These are phyloP conservation scores for Andrographis paniculata DNA, from an alignment of 305 asterid species.

Conservation along the genomic window DNA sequence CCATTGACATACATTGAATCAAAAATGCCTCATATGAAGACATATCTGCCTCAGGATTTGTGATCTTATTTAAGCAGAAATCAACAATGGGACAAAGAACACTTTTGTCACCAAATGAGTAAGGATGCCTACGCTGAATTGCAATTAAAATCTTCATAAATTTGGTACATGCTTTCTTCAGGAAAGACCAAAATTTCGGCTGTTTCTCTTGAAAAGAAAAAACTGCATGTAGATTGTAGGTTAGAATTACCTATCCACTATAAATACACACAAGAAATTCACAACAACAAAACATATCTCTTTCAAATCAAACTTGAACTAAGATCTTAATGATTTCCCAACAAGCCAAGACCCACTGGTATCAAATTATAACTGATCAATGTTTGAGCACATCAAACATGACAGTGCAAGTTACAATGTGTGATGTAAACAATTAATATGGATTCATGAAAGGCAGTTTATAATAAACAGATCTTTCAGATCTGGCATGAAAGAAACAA, in stretches of 20 bases:
- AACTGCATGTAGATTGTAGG: constrained; percentile 54
- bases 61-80: constrained; percentile 74
- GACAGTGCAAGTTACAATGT: constrained; percentile 6
- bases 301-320: constrained; percentile 9
- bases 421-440: neutral
- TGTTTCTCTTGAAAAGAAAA: constrained; percentile 62
- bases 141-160: constrained; percentile 76
- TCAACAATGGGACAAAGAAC: constrained; percentile 70
- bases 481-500: neutral
- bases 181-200: constrained; percentile 68
- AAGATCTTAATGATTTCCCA: constrained; percentile 13
- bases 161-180: constrained; percentile 73
- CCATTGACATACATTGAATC: constrained; percentile 85
- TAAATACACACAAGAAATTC: constrained; percentile 13
- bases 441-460: constrained; percentile 7
- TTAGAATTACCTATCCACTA: constrained; percentile 16
- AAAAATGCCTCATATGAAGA: constrained; percentile 64
- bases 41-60: constrained; percentile 73
- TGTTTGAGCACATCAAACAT: neutral
- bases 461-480: constrained; percentile 1
- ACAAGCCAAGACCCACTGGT: constrained; percentile 2
- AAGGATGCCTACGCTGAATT: constrained; percentile 86
- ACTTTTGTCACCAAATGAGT: constrained; percentile 86
- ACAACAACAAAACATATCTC: constrained; percentile 1
- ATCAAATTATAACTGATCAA: neutral